Conservation (phyloP, 2,329 filamentous ascomycete genomes). For the Pseudohalonectria lignicola region DNA sequence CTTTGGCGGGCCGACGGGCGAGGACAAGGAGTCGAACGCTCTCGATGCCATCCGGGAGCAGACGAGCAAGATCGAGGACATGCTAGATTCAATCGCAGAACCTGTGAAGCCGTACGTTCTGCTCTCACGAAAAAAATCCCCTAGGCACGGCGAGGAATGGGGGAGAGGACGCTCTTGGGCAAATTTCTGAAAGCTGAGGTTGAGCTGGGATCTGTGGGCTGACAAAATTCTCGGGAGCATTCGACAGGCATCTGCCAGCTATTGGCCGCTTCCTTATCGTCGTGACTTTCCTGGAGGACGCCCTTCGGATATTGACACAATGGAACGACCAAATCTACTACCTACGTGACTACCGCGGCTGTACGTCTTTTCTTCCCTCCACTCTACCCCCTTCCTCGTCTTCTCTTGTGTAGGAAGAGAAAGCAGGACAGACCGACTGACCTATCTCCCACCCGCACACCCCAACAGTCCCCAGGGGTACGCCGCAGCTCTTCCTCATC, state of each 20-base stretch:
- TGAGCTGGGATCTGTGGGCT: no score
- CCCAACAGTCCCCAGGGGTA: slow-evolving; percentile 63
- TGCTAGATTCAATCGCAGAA: slow-evolving; percentile 76
- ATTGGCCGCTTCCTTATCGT: slow-evolving; percentile 97
- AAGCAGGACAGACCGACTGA: no score
- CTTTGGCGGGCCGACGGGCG: slow-evolving; percentile 51
- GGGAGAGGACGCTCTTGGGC: no score
- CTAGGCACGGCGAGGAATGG: no score
- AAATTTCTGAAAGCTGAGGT: no score
- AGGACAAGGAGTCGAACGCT: slow-evolving; percentile 59
- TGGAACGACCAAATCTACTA: slow-evolving; percentile 93
- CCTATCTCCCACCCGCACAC: no score
- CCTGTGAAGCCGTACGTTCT: slow-evolving; percentile 83
- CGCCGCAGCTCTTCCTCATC: slow-evolving; percentile 90
- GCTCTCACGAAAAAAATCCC: slow-evolving; percentile 3
- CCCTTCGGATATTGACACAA: slow-evolving; percentile 91
- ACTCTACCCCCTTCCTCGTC: no score
- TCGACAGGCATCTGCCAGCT: slow-evolving; percentile 71
- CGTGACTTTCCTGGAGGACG: slow-evolving; percentile 96
- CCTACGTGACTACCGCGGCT: slow-evolving; percentile 82
- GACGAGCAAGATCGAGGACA: slow-evolving; percentile 96
- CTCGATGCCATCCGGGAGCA: slow-evolving; percentile 86
- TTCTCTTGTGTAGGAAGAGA: no score
- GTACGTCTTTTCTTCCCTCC: slow-evolving; percentile 45
- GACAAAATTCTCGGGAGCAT: background rate